Evolutionary conservation across 495 filamentous ascomycete species (phyloP).

Genomic region (Schizothecium vesticola): DNA sequence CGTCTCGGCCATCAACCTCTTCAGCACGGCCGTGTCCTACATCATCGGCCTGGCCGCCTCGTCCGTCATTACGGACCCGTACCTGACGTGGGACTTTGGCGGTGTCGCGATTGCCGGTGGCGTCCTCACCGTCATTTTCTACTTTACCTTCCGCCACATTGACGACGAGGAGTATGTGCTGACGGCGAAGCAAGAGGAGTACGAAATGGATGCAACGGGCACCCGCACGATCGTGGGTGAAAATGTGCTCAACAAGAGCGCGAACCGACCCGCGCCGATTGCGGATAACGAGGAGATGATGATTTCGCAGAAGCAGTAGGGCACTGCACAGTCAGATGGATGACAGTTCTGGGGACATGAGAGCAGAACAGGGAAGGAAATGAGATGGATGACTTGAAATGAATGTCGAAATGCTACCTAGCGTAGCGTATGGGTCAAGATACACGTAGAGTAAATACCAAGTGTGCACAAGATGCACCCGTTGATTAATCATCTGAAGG

Average conservation of each 20-base stretch:
- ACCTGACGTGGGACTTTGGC: conserved; percentile 52
- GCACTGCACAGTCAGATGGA: neutral
- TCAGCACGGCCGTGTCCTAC: conserved; percentile 55
- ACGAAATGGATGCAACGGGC: conserved; percentile 30
- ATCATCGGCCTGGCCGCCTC: conserved; percentile 54
- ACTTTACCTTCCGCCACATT: conserved; percentile 48
- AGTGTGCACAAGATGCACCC: neutral
- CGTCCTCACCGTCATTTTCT: conserved; percentile 42
- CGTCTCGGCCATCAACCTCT: conserved; percentile 60
- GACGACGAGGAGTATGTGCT: conserved; percentile 42
- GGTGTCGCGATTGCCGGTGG: conserved; percentile 45
- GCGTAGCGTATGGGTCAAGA: neutral
- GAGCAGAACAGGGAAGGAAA: neutral
- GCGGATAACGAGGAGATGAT: conserved; percentile 40
- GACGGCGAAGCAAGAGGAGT: conserved; percentile 35
- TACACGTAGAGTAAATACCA: neutral
- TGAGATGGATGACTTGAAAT: neutral
- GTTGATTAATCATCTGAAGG: neutral
- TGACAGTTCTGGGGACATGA: neutral
- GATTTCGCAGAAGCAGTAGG: conserved; percentile 39
- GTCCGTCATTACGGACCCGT: conserved; percentile 57
- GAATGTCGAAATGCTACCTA: neutral
- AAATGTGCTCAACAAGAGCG: conserved; percentile 36
- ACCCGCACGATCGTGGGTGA: conserved; percentile 33
- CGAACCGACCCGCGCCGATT: conserved; percentile 35